phyloP scores from a whole-genome alignment of 371 early-diverging fungal genomes.

The Choanephora cucurbitarum region DNA sequence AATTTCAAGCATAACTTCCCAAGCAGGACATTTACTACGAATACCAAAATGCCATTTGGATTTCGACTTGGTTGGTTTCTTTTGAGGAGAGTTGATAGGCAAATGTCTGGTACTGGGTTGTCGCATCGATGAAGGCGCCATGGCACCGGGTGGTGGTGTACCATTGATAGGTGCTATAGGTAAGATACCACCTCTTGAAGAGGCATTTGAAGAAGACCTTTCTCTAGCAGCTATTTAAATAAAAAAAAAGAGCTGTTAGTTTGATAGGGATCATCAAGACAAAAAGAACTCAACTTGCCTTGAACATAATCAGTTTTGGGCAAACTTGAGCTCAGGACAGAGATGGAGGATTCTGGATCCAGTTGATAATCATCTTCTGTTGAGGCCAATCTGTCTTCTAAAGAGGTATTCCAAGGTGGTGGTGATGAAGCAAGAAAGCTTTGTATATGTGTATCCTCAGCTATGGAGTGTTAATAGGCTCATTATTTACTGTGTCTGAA shows the following conservation, averaged over 20 bases:
- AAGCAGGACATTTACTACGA: constrained; percentile 86
- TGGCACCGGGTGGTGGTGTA: constrained; percentile 49
- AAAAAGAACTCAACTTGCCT: constrained; percentile 14
- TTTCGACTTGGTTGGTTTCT: constrained; percentile 41
- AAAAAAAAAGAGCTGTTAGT: too few relatives aligned
- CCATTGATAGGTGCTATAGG: constrained; percentile 40
- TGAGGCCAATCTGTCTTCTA: constrained; percentile 34
- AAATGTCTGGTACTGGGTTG: constrained; percentile 24
- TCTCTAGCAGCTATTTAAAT: constrained; percentile 6
- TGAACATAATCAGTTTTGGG: constrained; percentile 48
- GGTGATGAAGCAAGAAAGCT: constrained; percentile 68
- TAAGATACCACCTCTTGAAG: constrained; percentile 20
- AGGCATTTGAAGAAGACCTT: constrained; percentile 29
- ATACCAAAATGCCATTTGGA: constrained; percentile 97
- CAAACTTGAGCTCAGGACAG: constrained; percentile 67
- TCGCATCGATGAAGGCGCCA: constrained; percentile 25
- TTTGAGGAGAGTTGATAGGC: constrained; percentile 24
- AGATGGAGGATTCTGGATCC: constrained; percentile 59
- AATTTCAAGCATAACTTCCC: constrained; percentile 97
- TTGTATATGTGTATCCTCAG: constrained; percentile 56
- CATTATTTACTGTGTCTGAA: neutral
- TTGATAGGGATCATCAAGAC: too few relatives aligned
- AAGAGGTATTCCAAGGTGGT: constrained; percentile 61
- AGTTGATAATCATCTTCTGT: constrained; percentile 16
- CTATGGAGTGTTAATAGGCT: constrained; percentile 17